These are phyloP conservation scores for Adiantum capillusveneris DNA, from an alignment of 75 land plant species.

Conservation along the genomic window DNA sequence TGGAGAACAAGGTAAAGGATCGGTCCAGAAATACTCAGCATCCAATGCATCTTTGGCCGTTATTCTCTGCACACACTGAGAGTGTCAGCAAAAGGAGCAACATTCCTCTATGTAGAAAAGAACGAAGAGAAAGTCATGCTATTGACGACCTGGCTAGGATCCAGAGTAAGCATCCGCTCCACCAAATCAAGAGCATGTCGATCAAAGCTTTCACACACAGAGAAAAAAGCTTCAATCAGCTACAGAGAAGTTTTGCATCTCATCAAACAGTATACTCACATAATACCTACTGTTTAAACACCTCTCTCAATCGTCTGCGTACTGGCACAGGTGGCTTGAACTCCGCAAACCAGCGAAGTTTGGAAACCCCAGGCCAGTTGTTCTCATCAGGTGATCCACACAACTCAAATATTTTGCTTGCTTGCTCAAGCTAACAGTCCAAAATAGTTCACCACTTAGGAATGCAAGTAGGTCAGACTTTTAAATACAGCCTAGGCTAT, in stretches of 20 bases:
- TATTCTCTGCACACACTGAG: constrained; percentile 92
- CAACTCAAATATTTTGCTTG: constrained; percentile 76
- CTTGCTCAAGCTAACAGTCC: constrained; percentile 76
- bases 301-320: constrained; percentile 75
- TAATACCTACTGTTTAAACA: constrained; percentile 65
- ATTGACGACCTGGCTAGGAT: constrained; percentile 64
- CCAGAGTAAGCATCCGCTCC: constrained; percentile 85
- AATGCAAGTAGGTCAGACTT: too few relatives aligned
- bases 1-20: constrained; percentile 89
- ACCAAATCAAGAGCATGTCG: constrained; percentile 83
- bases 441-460: too few relatives aligned
- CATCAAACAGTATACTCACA: constrained; percentile 34
- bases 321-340: constrained; percentile 68
- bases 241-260: not conserved
- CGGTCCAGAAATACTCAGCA: constrained; percentile 97
- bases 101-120: too few relatives aligned
- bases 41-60: constrained; percentile 94
- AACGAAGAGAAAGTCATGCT: not conserved
- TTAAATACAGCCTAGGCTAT: too few relatives aligned
- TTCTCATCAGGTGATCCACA: constrained; percentile 92
- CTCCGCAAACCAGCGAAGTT: constrained; percentile 76
- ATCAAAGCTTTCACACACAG: constrained; percentile 63
- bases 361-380: constrained; percentile 90
- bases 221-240: not conserved
- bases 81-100: constrained; percentile 4